Evolutionary conservation across 805 yeast species (phyloP), one percentile per base, ranked within the genome.

Genomic region (Candida easanensis): DNA sequence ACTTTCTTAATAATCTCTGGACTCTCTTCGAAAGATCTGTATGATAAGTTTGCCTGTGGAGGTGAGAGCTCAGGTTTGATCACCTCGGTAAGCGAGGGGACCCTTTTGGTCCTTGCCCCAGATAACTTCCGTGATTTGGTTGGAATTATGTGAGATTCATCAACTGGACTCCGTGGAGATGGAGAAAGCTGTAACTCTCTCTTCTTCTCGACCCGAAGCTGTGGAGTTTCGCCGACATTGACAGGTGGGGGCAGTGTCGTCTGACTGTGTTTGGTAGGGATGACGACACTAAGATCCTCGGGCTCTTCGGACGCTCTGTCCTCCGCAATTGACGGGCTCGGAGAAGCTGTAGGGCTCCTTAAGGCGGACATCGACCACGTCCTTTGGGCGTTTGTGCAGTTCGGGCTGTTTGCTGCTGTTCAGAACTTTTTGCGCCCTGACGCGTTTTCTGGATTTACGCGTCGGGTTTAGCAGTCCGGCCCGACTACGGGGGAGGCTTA

Each of bases 51-150:
- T 2, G 52, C 35, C 8, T 17, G 16, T 7, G 52, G 52, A 15
- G 49, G 49, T 3, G 52, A 35, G 11, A 45, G 37, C 11, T 42
- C 45, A 4, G 52, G 52, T 26, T 28, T 48, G 17, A 13, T 7
- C 3, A 37, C 26, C 18, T 40, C 45, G 18, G 28, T 39, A 16
- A 48, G 23, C 5, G 49, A 45, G 2, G 42, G 41, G 11, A 42
- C 17, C 28, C 47, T 37, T 20, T 30, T 19, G 38, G 15, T 16
- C 23, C 19, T 44, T 14, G 45, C 32, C 13, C 40, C 21, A 4
- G 28, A 11, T 21, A 30, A 17, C 13, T 16, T 14, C 2, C 26
- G 38, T 3, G 39, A 15, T 25, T 36, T 33, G 9, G 26, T 15
- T 10, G 45, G 45, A 19, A 45, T 36, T 11, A 28, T 9, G 18